A percentile compares a stretch with the other conserved stretches of the same genome.
Evolutionary conservation across 2,329 filamentous ascomycete genomes (phyloP).

Genomic region (Aspergillus sp.): DNA sequence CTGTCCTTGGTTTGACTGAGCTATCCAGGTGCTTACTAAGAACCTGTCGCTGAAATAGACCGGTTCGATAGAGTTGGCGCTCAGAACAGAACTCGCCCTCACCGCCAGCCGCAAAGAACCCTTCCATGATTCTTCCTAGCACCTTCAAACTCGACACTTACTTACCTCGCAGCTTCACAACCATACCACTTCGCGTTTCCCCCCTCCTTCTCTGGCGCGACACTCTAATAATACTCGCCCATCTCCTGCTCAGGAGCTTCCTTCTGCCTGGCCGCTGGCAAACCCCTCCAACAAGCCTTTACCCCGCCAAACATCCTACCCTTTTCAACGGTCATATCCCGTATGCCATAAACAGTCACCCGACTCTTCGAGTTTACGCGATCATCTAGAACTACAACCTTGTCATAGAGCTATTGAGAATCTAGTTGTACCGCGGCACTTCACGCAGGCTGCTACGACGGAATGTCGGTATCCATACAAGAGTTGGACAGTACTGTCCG

Average conservation of each 20-base stretch:
- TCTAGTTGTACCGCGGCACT: slow-evolving; percentile 33
- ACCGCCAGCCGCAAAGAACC: slow-evolving; percentile 25
- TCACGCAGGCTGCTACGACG: slow-evolving; percentile 37
- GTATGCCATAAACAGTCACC: slow-evolving; percentile 21
- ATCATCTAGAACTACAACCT: not conserved
- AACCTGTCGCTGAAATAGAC: not conserved
- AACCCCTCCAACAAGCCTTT: slow-evolving; percentile 32
- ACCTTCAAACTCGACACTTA: slow-evolving; percentile 16
- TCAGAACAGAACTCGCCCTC: slow-evolving; percentile 7
- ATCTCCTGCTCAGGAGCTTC: slow-evolving; percentile 21
- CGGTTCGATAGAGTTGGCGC: slow-evolving; percentile 11
- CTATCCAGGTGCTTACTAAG: slow-evolving; percentile 17
- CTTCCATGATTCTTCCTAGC: slow-evolving; percentile 13
- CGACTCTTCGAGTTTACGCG: slow-evolving; percentile 13
- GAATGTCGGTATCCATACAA: slow-evolving; percentile 75
- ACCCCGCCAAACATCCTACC: slow-evolving; percentile 34
- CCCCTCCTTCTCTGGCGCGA: slow-evolving; percentile 12
- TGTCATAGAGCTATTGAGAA: not conserved
- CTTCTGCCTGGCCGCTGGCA: slow-evolving; percentile 20
- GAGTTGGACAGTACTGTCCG: slow-evolving; percentile 97
- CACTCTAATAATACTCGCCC: slow-evolving; percentile 5
- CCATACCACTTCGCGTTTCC: slow-evolving; percentile 17
- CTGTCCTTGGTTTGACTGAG: too few relatives aligned
- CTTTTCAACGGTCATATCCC: slow-evolving; percentile 20
- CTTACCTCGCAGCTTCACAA: slow-evolving; percentile 11